Evolutionary conservation across 371 early-diverging fungal species (phyloP).

Genomic region (Chytridiales sp.): DNA sequence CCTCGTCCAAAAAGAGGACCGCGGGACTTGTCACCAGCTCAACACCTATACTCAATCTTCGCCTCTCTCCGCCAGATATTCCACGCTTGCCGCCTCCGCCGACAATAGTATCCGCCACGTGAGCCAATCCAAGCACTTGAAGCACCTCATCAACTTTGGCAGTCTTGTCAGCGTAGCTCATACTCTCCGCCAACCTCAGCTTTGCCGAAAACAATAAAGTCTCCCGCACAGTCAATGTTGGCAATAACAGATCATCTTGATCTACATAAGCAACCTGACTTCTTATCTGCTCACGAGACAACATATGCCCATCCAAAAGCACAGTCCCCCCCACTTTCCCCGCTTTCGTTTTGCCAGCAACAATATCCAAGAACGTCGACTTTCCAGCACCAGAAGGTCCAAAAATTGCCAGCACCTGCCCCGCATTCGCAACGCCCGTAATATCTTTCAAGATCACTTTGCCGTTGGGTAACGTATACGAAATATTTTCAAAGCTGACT

Average conservation of each 20-base stretch:
- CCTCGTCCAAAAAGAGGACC: conserved; percentile 81
- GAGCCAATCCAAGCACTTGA: conserved; percentile 63
- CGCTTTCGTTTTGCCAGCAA: conserved; percentile 82
- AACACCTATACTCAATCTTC: conserved; percentile 90
- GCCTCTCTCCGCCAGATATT: conserved; percentile 92
- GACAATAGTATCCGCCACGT: conserved; percentile 64
- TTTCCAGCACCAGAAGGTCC: conserved; percentile 74
- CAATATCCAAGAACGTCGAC: conserved; percentile 81
- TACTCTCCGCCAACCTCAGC: conserved; percentile 69
- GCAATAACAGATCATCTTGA: conserved; percentile 86
- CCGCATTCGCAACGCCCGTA: conserved; percentile 72
- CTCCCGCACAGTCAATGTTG: conserved; percentile 86
- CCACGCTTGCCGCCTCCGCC: conserved; percentile 62
- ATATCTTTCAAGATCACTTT: conserved; percentile 61
- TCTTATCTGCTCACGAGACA: background rate
- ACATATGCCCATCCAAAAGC: conserved; percentile 10
- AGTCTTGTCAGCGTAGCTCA: conserved; percentile 53
- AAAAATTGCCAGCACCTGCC: conserved; percentile 82
- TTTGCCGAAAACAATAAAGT: conserved; percentile 84
- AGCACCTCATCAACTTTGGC: conserved; percentile 68
- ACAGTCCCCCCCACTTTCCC: conserved; percentile 41
- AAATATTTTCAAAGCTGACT: conserved; percentile 23
- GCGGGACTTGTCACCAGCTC: conserved; percentile 74
- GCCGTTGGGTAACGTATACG: conserved; percentile 21
- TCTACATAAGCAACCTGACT: conserved; percentile 75